Evolutionary conservation across 2,329 filamentous ascomycete species (phyloP), one percentile per base, ranked within the genome.

Genomic region (Pseudocercospora pini-densiflorae): DNA sequence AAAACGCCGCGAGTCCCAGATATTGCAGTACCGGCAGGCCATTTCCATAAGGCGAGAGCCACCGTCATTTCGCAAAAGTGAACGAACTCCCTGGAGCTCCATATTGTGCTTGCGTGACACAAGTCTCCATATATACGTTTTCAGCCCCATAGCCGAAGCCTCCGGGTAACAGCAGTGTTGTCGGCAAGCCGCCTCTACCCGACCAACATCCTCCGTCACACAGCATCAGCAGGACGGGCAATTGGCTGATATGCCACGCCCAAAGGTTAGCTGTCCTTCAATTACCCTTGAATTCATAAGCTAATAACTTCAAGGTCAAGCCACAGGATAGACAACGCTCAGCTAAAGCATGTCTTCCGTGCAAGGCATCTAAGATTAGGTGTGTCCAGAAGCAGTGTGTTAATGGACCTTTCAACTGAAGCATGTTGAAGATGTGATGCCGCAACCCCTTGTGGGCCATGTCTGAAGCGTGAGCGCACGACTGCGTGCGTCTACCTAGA

Each of bases 361-460:
- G 69, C 66, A 72, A 71, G 68, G 67, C 67, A 19, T 71, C 68
- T 24, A 72, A 72, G 65, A 69, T 72, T 12, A 62, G 70, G 23
- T 72, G 24, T 27, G 24, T 31, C 23, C 23, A 29, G 51, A 55
- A 9, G 7, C 19, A 8, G 23, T 8, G 24, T 9, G 27, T 16
- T 12, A 27, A n/a, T n/a, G 27, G 3, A 19, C 16, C 23, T n/a
- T 14, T 14, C 27, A 21, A n/a, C 51, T 55, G n/a, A 55, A 10
- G 16, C 10, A 10, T 55, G 19, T 21, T 7, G 10, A 10, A 55
- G 51, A 19, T 55, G 69, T 58, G 68, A 71, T 68, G 69, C 70
- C 49, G 68, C 45, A 27, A 63, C 49, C 27, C 69, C 69, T 55
- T 72, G 70, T 67, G 69, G 67, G 12, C 65, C 66, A 53, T 72